Base-by-base conservation (phyloP, 2,329 filamentous ascomycete genomes). In the Paraphoma sp. region DNA sequence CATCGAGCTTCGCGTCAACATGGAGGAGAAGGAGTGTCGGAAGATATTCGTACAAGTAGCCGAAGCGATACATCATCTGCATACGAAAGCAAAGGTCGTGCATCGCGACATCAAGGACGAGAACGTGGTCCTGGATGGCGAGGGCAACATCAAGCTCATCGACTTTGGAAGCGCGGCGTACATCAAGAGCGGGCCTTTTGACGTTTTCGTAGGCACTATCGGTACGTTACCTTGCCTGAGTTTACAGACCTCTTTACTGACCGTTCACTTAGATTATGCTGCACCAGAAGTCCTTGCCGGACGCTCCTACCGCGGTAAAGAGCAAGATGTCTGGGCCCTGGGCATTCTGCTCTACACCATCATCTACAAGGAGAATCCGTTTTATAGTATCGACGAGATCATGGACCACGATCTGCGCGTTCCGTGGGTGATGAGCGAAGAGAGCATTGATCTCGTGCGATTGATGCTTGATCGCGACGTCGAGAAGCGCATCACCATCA, bases 61-160 rank as follows among this genome's bases (percentile, higher is more conserved):
- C 9, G 86, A 89, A 70, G 95, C 95, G 6, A 84, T 99, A 45
- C 89, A 96, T 65, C 95, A 98, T 79, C 81, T 99, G 42, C 95
- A 99, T 73, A 93, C 87, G 51, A 94, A 91, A 74, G 94, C 94
- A 1, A 83, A 90, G 48, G 94, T 99, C 8, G 95, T 99, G 10
- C 95, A 99, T 77, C 89, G 95, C 36, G 95, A 99, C 72, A 98
- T 99, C 84, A 99, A 99, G 76, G 95, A 99, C 70, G 95, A 99
- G 79, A 99, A 99, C 68, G 92, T 99, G 30, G 91, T 99, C 53
- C 82, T 99, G 14, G 95, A 99, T 71, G 94, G 95, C 36, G 93
- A 98, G 74, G 93, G 94, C 28, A 89, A 90, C 66, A 96, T 99
- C 78, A 98, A 97, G 80, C 83, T 99, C 70, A 98, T 98, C 66